Evolutionary conservation across 2,329 filamentous ascomycete genomes (phyloP).

Genomic region (Seiridium unicorne): DNA sequence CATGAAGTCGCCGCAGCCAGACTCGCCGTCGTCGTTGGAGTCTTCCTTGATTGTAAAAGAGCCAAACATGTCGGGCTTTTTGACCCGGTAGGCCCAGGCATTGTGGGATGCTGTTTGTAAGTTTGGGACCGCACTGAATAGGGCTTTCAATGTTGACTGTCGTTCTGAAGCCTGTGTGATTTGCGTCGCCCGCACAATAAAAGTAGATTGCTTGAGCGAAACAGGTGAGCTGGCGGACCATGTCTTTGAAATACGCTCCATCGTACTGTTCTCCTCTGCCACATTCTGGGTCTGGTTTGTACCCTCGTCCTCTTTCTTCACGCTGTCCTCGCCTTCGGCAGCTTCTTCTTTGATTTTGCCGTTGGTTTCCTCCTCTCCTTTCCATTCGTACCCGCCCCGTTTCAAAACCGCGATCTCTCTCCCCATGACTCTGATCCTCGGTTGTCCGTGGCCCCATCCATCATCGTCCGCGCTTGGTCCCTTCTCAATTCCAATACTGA

Average conservation of each 20-base stretch:
- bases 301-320: neutral
- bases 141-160: constrained; percentile 39
- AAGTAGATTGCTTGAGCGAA: constrained; percentile 52
- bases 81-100: constrained; percentile 50
- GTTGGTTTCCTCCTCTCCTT: constrained; percentile 35
- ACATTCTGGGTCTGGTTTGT: neutral
- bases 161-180: constrained; percentile 39
- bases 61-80: constrained; percentile 29
- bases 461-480: constrained; percentile 65
- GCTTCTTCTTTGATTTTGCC: neutral
- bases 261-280: constrained; percentile 10
- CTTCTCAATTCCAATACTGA: constrained; percentile 69
- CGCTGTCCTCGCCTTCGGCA: neutral
- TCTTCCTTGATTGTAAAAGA: constrained; percentile 43
- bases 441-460: constrained; percentile 74
- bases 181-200: constrained; percentile 52
- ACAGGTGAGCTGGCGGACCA: constrained; percentile 55
- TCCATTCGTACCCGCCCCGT: constrained; percentile 70
- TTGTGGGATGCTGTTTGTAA: constrained; percentile 59
- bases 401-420: constrained; percentile 74
- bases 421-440: constrained; percentile 69
- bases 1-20: constrained; percentile 55
- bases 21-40: constrained; percentile 61
- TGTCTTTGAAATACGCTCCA: constrained; percentile 21
- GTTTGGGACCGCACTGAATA: constrained; percentile 47